Percentiles rank a stretch among this genome's conserved stretches.
phyloP scores from a whole-genome alignment of 208 protist species.

The Wallacemonas sp. region DNA sequence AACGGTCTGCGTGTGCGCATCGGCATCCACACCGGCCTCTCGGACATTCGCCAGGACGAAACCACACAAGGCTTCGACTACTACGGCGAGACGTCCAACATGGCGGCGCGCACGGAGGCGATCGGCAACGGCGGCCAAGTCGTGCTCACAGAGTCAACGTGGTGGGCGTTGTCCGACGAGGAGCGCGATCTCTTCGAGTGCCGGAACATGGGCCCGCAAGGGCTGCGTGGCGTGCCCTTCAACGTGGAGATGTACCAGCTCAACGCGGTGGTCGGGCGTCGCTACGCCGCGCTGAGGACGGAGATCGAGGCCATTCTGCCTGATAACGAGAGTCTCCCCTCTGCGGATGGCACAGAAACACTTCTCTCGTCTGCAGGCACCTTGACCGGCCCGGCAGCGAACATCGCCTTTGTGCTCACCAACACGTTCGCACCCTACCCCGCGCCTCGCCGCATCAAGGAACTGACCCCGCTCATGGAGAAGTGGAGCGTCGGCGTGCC shows the following conservation, averaged over 20 bases:
- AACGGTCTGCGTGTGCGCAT: conserved; percentile 49
- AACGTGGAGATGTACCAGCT: conserved; percentile 66
- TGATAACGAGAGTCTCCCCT: conserved; percentile 10
- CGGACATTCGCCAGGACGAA: conserved; percentile 52
- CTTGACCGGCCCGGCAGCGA: conserved; percentile 10
- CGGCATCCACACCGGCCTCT: conserved; percentile 57
- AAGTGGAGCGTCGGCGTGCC: conserved; percentile 24
- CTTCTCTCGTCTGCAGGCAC: conserved; percentile 17
- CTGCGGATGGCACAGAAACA: conserved; percentile 8
- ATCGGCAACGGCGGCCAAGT: conserved; percentile 79
- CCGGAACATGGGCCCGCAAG: conserved; percentile 30
- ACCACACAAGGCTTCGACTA: conserved; percentile 73
- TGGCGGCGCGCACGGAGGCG: conserved; percentile 70
- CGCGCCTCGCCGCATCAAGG: conserved; percentile 17
- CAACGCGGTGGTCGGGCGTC: conserved; percentile 42
- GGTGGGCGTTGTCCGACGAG: conserved; percentile 28
- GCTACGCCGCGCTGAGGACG: conserved; percentile 38
- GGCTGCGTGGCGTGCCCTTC: conserved; percentile 53
- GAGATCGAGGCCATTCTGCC: conserved; percentile 36
- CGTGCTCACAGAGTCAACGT: conserved; percentile 44
- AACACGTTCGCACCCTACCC: conserved; percentile 43
- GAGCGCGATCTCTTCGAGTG: conserved; percentile 22
- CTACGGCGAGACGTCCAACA: conserved; percentile 83
- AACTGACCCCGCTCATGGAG: conserved; percentile 33
- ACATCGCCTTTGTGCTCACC: conserved; percentile 25